Evolutionary conservation across 2,329 filamentous ascomycete species (phyloP).

Genomic region (Amylocarpus encephaloides): DNA sequence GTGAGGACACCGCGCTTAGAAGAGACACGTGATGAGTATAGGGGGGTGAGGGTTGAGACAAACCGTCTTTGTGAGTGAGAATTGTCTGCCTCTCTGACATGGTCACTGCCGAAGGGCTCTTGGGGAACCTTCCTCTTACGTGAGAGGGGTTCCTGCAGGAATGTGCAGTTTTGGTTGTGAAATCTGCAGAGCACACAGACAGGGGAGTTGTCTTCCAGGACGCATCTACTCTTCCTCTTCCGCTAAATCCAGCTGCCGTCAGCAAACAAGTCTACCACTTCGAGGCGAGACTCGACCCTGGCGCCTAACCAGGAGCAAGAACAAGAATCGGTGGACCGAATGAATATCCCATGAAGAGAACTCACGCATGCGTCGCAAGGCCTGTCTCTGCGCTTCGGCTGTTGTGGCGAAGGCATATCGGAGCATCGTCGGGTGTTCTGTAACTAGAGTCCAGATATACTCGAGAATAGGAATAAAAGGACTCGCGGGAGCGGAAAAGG

Average conservation of each 20-base stretch:
- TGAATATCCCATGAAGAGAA: slow-evolving; percentile 1
- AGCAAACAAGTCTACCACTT: slow-evolving; percentile 1
- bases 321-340: background rate
- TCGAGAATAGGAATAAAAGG: slow-evolving; percentile 10
- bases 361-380: slow-evolving; percentile 50
- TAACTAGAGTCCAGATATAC: too few species aligned
- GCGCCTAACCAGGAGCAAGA: background rate
- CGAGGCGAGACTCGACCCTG: background rate
- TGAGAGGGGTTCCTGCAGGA: slow-evolving; percentile 65
- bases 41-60: background rate
- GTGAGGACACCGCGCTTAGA: slow-evolving; percentile 17
- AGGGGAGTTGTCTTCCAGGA: slow-evolving; percentile 65
- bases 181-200: slow-evolving; percentile 70
- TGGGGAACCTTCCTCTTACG: slow-evolving; percentile 70
- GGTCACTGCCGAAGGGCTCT: slow-evolving; percentile 35
- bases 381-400: slow-evolving; percentile 66
- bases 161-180: slow-evolving; percentile 70
- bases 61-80: background rate
- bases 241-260: slow-evolving; percentile 14
- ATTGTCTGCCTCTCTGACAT: slow-evolving; percentile 19
- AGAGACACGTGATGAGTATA: slow-evolving; percentile 5
- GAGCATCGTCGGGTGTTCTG: slow-evolving; percentile 2
- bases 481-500: background rate
- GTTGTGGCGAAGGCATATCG: slow-evolving; percentile 59
- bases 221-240: slow-evolving; percentile 46